Evolutionary conservation across 1,284 basidiomycete species (phyloP).

Genomic region (Xerocomus minutiporus): DNA sequence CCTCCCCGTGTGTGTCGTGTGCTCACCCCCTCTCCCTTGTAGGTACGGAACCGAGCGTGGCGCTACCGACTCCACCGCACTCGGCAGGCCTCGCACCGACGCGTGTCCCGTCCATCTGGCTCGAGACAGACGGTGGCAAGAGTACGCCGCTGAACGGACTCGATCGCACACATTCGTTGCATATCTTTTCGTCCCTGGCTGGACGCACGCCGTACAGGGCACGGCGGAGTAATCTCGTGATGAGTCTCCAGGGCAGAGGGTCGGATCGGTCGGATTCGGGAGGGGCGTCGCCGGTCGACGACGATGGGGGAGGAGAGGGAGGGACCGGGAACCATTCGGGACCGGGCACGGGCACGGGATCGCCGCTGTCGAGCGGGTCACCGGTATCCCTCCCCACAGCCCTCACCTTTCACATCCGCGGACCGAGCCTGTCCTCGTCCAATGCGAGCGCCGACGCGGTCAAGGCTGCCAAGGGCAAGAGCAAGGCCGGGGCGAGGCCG

Average conservation of each 20-base stretch:
- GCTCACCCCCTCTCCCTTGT: background rate
- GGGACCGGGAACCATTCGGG: background rate
- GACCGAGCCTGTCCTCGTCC: conserved; percentile 2
- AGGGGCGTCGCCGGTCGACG: background rate
- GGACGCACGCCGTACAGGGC: background rate
- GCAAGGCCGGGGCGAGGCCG: conserved; percentile 6
- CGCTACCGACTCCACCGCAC: conserved; percentile 24
- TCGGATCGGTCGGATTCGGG: conserved; percentile 8
- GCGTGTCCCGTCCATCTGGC: conserved; percentile 25
- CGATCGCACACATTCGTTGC: conserved; percentile 20
- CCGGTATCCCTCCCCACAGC: conserved; percentile 17
- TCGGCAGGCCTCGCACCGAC: conserved; percentile 21
- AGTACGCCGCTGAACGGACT: conserved; percentile 6
- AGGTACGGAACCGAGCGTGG: conserved; percentile 19
- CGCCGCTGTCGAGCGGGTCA: conserved; percentile 12
- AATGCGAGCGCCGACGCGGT: background rate
- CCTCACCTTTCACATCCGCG: conserved; percentile 1
- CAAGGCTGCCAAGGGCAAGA: background rate
- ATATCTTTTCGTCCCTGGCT: conserved; percentile 17
- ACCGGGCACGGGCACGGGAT: background rate
- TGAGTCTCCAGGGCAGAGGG: conserved; percentile 18
- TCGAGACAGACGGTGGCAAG: conserved; percentile 17
- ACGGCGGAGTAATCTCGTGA: conserved; percentile 28
- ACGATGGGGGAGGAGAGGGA: background rate
- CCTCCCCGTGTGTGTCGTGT: background rate